Percentiles rank a stretch among this genome's conserved stretches.
These are phyloP conservation scores for Musa balbisiana DNA, from an alignment of 202 grass and related monocot genomes.

Conservation along the genomic window DNA sequence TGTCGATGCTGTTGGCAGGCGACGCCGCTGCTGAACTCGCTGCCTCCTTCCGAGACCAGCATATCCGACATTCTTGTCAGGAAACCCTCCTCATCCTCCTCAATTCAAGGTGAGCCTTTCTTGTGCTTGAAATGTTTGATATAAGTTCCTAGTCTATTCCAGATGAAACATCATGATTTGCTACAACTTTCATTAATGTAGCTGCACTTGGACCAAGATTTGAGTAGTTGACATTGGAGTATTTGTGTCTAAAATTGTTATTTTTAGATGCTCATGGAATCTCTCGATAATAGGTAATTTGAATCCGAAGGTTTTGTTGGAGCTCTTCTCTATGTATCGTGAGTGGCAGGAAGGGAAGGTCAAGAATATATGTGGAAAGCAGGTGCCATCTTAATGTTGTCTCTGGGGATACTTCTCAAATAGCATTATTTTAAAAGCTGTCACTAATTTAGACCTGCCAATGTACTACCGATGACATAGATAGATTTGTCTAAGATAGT, in stretches of 20 bases:
- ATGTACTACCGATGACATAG: neutral
- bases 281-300: slow-evolving; percentile 34
- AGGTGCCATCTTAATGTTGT: slow-evolving; percentile 26
- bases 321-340: slow-evolving; percentile 68
- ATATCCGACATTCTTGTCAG: slow-evolving; percentile 15
- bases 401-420: too few relatives aligned
- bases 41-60: neutral
- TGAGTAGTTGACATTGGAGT: neutral
- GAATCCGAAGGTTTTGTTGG: slow-evolving; percentile 61
- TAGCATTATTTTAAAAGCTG: too few relatives aligned
- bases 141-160: neutral
- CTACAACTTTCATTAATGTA: neutral
- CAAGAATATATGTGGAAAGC: slow-evolving; percentile 65
- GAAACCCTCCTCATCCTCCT: slow-evolving; percentile 15
- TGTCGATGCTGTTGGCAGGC: slow-evolving; percentile 8
- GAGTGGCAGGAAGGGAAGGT: slow-evolving; percentile 84
- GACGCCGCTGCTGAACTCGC: slow-evolving; percentile 21
- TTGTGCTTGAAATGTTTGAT: neutral
- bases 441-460: neutral
- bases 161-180: neutral
- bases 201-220: neutral
- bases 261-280: neutral
- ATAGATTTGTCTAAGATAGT: neutral
- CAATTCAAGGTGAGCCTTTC: neutral
- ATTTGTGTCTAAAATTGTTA: neutral